A percentile compares a stretch with the other conserved stretches of the same genome.
Conservation (phyloP, 495 filamentous ascomycete genomes). For the Aspergillus incahuasiensis region DNA sequence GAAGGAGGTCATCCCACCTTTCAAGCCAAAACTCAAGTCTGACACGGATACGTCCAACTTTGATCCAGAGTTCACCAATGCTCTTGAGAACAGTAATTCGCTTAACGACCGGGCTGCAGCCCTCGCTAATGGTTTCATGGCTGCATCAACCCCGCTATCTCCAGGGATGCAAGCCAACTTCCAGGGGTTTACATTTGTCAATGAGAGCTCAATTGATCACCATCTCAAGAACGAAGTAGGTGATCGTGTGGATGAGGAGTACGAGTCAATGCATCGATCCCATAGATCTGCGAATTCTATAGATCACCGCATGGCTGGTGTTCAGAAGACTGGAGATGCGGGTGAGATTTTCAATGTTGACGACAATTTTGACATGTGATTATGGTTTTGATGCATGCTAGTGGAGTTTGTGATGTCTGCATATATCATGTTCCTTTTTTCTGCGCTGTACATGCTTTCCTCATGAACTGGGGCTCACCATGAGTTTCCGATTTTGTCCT, state of each 20-base stretch:
- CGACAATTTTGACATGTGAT: conserved; percentile 66
- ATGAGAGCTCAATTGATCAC: conserved; percentile 92
- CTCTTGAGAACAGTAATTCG: conserved; percentile 62
- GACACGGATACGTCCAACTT: conserved; percentile 97
- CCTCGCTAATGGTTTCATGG: conserved; percentile 67
- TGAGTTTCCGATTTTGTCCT: conserved; percentile 24
- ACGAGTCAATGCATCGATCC: conserved; percentile 39
- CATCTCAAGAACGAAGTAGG: conserved; percentile 63
- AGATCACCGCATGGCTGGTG: conserved; percentile 67
- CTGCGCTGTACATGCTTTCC: conserved; percentile 36
- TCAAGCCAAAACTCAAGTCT: conserved; percentile 94
- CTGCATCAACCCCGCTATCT: conserved; percentile 82
- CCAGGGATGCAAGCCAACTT: conserved; percentile 97
- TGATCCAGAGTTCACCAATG: conserved; percentile 97
- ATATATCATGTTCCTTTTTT: conserved; percentile 17
- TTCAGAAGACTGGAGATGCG: conserved; percentile 60
- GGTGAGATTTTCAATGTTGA: conserved; percentile 69
- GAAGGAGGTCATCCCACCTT: conserved; percentile 93
- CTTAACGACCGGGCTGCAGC: conserved; percentile 85
- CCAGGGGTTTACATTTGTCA: conserved; percentile 96
- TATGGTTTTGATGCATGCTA: conserved; percentile 39
- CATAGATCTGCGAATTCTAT: conserved; percentile 33
- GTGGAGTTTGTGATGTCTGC: conserved; percentile 38
- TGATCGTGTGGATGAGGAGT: conserved; percentile 71
- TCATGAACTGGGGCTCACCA: conserved; percentile 17